Evolutionary conservation across 768 basidiomycete genomes (phyloP).

Genomic region (Tricholoma furcatifolium): DNA sequence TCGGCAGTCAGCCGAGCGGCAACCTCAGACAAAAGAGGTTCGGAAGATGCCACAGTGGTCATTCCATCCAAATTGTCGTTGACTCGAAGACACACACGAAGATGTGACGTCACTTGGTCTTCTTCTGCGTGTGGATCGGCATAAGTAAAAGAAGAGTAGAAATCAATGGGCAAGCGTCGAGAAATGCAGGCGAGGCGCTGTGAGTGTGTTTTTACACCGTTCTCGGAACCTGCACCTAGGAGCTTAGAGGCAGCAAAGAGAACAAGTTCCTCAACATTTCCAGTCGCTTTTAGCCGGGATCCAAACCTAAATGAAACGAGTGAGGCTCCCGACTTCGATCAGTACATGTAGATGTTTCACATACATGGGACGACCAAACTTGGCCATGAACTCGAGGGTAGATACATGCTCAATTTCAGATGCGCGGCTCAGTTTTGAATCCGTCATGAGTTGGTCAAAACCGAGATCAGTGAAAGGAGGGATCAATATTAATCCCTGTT

Average conservation of each 20-base stretch:
- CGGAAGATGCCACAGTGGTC: constrained; percentile 18
- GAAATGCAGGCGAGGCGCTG: constrained; percentile 21
- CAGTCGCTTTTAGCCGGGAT: background rate
- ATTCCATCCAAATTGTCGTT: constrained; percentile 14
- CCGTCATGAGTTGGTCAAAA: constrained; percentile 18
- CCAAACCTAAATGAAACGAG: background rate
- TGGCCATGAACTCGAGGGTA: constrained; percentile 12
- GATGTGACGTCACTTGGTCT: constrained; percentile 28
- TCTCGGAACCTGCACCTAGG: constrained; percentile 10
- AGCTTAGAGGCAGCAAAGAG: constrained; percentile 15
- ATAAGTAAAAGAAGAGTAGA: constrained; percentile 22
- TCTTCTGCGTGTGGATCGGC: constrained; percentile 15
- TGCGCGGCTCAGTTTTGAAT: background rate
- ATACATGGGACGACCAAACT: constrained; percentile 27
- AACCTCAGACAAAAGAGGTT: constrained; percentile 26
- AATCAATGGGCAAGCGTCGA: constrained; percentile 27
- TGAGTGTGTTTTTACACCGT: background rate
- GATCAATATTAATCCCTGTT: too few species aligned
- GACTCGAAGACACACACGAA: constrained; percentile 28
- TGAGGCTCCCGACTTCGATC: too few species aligned
- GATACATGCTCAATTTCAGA: constrained; percentile 20
- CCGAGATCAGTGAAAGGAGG: constrained; percentile 19
- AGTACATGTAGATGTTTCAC: constrained; percentile 7
- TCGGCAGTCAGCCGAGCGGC: constrained; percentile 15
- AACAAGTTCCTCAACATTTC: background rate